These are phyloP conservation scores for Abelmoschus esculentus DNA, from an alignment of 345 rosid species.

Conservation along the genomic window DNA sequence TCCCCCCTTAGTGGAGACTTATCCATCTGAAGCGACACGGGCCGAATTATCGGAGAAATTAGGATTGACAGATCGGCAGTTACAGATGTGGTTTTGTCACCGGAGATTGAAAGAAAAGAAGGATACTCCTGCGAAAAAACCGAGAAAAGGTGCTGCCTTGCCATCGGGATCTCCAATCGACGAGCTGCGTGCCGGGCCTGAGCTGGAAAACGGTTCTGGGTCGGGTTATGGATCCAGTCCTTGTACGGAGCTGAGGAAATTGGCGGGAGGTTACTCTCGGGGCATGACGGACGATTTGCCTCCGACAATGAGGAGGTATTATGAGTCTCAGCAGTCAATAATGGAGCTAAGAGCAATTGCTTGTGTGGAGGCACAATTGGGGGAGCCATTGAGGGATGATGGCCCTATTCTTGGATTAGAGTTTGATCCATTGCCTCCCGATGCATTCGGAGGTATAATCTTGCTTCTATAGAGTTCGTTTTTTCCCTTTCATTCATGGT, in stretches of 20 bases:
- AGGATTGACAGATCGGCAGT: conserved; percentile 88
- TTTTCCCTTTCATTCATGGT: not conserved
- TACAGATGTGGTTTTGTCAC: too few species aligned
- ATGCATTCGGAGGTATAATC: conserved; percentile 81
- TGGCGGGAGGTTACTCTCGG: conserved; percentile 30
- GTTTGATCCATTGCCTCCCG: conserved; percentile 96
- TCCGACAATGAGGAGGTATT: conserved; percentile 30
- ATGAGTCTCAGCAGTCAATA: conserved; percentile 58
- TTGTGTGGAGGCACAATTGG: conserved; percentile 92
- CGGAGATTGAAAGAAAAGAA: conserved; percentile 90
- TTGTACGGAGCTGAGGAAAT: conserved; percentile 41
- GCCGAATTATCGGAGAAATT: conserved; percentile 68
- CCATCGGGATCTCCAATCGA: conserved; percentile 40
- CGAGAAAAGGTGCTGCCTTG: conserved; percentile 27
- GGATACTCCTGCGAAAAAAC: conserved; percentile 47
- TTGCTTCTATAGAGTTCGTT: too few species aligned
- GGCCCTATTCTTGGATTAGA: conserved; percentile 95
- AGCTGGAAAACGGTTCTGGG: conserved; percentile 54
- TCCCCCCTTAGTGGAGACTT: too few species aligned
- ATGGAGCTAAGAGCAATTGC: conserved; percentile 89
- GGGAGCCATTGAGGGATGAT: conserved; percentile 91
- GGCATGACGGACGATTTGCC: conserved; percentile 41
- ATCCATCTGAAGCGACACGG: conserved; percentile 74
- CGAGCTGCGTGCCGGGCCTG: conserved; percentile 34
- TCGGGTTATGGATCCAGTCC: conserved; percentile 71